A percentile compares a stretch with the other conserved stretches of the same genome.
phyloP scores from a whole-genome alignment of 2,329 filamentous ascomycete species.

The Trichoderma guizhouense region DNA sequence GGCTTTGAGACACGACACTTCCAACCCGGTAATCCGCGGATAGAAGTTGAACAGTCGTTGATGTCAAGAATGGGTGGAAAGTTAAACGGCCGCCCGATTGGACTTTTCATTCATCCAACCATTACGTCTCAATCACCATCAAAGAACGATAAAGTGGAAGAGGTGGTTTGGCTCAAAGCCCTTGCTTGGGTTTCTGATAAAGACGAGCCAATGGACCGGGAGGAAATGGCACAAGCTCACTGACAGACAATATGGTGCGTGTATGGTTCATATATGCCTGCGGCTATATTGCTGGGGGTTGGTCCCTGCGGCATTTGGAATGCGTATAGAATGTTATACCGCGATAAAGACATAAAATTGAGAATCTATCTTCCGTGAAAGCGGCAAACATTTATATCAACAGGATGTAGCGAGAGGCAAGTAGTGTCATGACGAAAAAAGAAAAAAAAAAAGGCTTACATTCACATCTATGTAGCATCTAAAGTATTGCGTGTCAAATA shows the following conservation, averaged over 20 bases:
- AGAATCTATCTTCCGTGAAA: fast-evolving
- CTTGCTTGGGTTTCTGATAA: not conserved
- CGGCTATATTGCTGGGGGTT: not conserved
- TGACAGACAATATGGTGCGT: too few species aligned
- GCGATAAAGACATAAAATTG: not conserved
- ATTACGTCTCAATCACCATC: not conserved
- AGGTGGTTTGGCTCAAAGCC: not conserved
- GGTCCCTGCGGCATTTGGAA: not conserved
- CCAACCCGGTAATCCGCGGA: not conserved
- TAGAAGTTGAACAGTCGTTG: not conserved
- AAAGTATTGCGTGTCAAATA: not conserved
- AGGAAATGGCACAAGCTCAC: too few species aligned
- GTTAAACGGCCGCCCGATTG: not conserved
- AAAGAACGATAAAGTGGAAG: not conserved
- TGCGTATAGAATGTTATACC: not conserved
- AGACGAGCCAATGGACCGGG: not conserved
- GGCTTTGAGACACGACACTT: not conserved
- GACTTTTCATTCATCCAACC: not conserved
- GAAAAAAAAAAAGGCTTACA: not conserved
- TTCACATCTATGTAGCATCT: too few species aligned
- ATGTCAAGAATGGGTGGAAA: not conserved
- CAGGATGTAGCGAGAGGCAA: not conserved
- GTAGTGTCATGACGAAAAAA: not conserved
- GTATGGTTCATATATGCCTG: too few species aligned
- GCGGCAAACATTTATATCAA: not conserved